Conservation (phyloP, 208 protist species). For the Porcisia hertigi region DNA sequence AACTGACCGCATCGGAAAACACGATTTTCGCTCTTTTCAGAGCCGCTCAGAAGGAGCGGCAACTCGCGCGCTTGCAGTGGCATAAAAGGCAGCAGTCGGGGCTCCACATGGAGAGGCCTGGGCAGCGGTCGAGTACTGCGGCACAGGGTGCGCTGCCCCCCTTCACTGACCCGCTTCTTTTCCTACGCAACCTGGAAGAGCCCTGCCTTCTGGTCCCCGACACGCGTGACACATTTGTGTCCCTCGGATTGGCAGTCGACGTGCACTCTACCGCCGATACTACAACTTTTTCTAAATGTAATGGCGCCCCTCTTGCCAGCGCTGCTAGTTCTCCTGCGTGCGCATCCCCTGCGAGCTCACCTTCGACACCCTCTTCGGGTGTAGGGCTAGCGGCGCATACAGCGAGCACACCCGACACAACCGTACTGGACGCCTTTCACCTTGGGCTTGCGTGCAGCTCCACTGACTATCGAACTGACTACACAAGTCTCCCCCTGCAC, state of each 20-base stretch:
- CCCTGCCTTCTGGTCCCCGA: conserved; percentile 27
- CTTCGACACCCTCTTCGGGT: neutral
- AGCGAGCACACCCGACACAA: neutral
- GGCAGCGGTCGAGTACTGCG: neutral
- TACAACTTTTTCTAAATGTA: neutral
- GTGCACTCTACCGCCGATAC: neutral
- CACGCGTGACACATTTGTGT: conserved; percentile 4
- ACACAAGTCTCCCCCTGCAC: conserved; percentile 10
- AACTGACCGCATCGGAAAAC: conserved; percentile 5
- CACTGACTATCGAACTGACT: conserved; percentile 33
- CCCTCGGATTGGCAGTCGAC: conserved; percentile 14
- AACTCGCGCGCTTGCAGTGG: neutral
- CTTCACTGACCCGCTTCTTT: conserved; percentile 1
- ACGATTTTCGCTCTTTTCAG: conserved; percentile 10
- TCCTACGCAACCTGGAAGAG: conserved; percentile 24
- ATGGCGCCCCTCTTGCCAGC: neutral
- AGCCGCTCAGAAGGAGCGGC: conserved; percentile 15
- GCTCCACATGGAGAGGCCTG: neutral
- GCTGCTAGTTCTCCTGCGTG: neutral
- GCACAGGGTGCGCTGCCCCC: neutral
- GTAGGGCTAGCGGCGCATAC: neutral
- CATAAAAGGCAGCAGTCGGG: neutral
- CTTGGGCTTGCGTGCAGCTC: conserved; percentile 12
- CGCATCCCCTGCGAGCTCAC: neutral
- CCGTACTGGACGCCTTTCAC: conserved; percentile 9